Base-by-base conservation (phyloP, 2,329 filamentous ascomycete genomes). In the Fusarium penzigii region DNA sequence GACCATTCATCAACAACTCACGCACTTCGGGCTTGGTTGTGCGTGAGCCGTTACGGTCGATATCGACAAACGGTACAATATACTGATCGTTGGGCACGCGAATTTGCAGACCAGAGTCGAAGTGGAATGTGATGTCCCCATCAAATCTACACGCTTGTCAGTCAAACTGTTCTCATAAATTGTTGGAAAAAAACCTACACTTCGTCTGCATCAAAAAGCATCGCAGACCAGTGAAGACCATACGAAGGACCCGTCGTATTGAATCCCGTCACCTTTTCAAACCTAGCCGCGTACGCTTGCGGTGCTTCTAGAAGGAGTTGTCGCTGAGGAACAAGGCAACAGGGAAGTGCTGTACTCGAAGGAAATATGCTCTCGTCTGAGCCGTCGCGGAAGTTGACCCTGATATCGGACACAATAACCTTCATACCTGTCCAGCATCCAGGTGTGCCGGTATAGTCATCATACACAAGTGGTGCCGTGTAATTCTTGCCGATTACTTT, bases 281-380 rank as follows among this genome's bases (percentile, higher is more conserved):
- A 70, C 0, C 34, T 53, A 0, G 54, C 39, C 3, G 64, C 12
- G 8, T 68, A 53, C 2, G 43, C 40, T 0, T 14, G 36, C 0
- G 68, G 67, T 0, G 57, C 67, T 13, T 71, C 65, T 1, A 69
- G 49, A 1, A 72, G 53, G 6, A 70, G 43, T 16, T 69, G 64
- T 6, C 64, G 56, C 7, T 69, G 64, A 2, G 69, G 69, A 1
- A 68, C 65, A 11, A 72, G 63, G 41, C 69, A 71, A 11, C 51
- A 57, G 4, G 57, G 45, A 3, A 70, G n/a, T 0, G 57, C 51
- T 1, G 53, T 59, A 20, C 67, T 65, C 0, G 41, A 46, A 1
- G 65, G 61, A 20, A 69, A 56, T 8, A 72, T 62, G 36, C 62
- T 64, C 5, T 51, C 7, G 25, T 69, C 63, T 1, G 49, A 50